Evolutionary conservation across 805 yeast species (phyloP).

Genomic region (Candida pseudofarinosa): DNA sequence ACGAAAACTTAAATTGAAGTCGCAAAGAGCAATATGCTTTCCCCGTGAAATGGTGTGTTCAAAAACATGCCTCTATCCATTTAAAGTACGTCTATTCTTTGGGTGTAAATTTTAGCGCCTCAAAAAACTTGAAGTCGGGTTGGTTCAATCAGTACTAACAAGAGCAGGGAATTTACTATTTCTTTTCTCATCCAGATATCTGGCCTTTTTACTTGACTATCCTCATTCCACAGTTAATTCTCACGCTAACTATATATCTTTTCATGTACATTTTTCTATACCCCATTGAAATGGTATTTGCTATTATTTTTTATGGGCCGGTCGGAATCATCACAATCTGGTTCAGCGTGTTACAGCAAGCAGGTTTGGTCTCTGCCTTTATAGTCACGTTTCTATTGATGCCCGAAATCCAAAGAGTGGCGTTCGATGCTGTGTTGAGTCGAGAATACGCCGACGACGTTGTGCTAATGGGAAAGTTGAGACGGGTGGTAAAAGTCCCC

Average conservation of each 20-base stretch:
- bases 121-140: too few relatives aligned
- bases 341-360: constrained; percentile 40
- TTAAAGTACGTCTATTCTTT: constrained; percentile 15
- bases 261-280: constrained; percentile 35
- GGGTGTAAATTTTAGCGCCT: background rate
- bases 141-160: constrained; percentile 1
- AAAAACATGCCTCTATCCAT: constrained; percentile 20
- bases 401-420: constrained; percentile 43
- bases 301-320: constrained; percentile 46
- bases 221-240: constrained; percentile 41
- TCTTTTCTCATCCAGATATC: constrained; percentile 33
- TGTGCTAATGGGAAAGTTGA: constrained; percentile 36
- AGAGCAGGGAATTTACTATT: constrained; percentile 40
- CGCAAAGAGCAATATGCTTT: background rate
- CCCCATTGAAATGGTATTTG: constrained; percentile 42
- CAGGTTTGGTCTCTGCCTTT: constrained; percentile 39
- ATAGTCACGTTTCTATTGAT: constrained; percentile 39
- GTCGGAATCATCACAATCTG: constrained; percentile 45
- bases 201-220: constrained; percentile 47
- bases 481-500: constrained; percentile 27
- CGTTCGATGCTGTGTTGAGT: constrained; percentile 47
- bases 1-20: background rate
- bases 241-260: constrained; percentile 33
- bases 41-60: constrained; percentile 5
- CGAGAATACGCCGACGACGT: constrained; percentile 44